A percentile compares a stretch with the other conserved stretches of the same genome.
Evolutionary conservation across 768 basidiomycete genomes (phyloP).

Genomic region (Cystobasidium tubakii): DNA sequence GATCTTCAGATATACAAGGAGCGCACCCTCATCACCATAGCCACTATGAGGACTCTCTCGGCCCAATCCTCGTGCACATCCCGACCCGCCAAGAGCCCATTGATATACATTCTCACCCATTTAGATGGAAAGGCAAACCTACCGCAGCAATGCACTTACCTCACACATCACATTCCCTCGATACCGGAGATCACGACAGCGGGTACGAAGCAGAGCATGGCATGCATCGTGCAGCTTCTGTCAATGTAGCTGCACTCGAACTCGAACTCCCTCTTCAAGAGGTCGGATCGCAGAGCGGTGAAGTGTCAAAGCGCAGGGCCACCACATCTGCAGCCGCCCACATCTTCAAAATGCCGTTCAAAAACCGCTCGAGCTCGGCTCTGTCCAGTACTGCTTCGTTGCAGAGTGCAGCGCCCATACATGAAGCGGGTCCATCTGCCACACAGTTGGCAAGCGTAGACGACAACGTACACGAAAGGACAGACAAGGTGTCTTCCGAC

Average conservation of each 20-base stretch:
- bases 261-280: no score
- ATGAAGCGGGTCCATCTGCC: not conserved
- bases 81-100: not conserved
- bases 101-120: not conserved
- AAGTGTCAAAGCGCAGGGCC: not conserved
- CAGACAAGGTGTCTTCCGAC: not conserved
- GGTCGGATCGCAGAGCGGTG: no score
- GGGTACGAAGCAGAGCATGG: not conserved
- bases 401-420: not conserved
- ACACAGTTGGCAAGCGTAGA: not conserved
- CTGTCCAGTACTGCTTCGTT: not conserved
- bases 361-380: not conserved
- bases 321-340: not conserved
- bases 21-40: not conserved
- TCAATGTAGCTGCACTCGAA: no score
- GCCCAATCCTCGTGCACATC: not conserved
- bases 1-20: not conserved
- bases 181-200: no score
- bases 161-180: no score
- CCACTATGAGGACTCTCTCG: not conserved
- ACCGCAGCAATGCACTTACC: not conserved
- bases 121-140: constrained; percentile 4
- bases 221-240: not conserved
- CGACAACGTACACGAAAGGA: not conserved
- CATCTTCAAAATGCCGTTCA: constrained; percentile 1